These are phyloP conservation scores for Ramaria rubella DNA, from an alignment of 768 basidiomycete genomes.

Conservation along the genomic window DNA sequence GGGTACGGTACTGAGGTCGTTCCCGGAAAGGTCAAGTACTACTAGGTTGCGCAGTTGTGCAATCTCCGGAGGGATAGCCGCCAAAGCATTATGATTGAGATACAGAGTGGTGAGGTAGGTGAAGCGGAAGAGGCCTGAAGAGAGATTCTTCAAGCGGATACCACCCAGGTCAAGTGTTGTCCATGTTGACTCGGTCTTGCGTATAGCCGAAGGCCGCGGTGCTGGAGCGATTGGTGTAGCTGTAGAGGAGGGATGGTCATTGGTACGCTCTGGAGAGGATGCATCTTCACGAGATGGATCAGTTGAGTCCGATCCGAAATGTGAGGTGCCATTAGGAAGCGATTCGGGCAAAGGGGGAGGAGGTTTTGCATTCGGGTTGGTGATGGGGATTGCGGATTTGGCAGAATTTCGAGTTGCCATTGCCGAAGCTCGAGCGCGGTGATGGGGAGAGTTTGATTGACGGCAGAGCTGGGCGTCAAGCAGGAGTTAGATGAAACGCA, in stretches of 20 bases:
- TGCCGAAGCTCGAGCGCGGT: slow-evolving; percentile 91
- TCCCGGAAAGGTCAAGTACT: slow-evolving; percentile 86
- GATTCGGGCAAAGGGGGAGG: slow-evolving; percentile 29
- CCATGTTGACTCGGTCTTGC: slow-evolving; percentile 77
- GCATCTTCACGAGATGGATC: neutral
- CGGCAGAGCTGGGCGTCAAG: slow-evolving; percentile 59
- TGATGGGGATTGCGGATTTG: slow-evolving; percentile 86
- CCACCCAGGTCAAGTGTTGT: slow-evolving; percentile 94
- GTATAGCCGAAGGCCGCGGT: slow-evolving; percentile 54
- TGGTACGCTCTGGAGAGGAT: slow-evolving; percentile 3
- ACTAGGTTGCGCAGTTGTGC: slow-evolving; percentile 79
- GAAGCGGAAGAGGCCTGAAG: slow-evolving; percentile 75
- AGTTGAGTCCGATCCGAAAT: slow-evolving; percentile 9
- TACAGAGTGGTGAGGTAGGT: slow-evolving; percentile 92
- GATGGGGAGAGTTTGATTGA: slow-evolving; percentile 81
- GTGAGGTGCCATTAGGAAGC: slow-evolving; percentile 27
- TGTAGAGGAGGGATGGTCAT: slow-evolving; percentile 40
- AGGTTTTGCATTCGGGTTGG: slow-evolving; percentile 75
- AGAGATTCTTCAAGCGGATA: slow-evolving; percentile 85
- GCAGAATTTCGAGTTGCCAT: slow-evolving; percentile 84
- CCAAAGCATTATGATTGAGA: slow-evolving; percentile 90
- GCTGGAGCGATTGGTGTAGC: slow-evolving; percentile 66
- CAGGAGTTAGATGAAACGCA: slow-evolving; percentile 18
- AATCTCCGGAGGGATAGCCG: slow-evolving; percentile 75
- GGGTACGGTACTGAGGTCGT: slow-evolving; percentile 70